Base-by-base conservation (phyloP, 345 rosid species). In the Brassica nigra region DNA sequence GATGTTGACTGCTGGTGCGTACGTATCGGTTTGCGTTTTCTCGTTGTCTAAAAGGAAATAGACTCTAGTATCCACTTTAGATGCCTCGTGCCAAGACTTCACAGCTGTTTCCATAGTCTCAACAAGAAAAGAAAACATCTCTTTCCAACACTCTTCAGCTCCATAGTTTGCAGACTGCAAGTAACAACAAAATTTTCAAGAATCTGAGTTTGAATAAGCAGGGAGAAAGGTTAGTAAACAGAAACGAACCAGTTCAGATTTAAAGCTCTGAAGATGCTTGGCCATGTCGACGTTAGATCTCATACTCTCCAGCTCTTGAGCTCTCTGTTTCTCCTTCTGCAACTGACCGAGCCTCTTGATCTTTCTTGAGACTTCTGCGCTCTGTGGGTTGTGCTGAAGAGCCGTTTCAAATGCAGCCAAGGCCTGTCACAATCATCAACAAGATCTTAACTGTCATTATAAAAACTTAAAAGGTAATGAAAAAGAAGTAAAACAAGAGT, bases 341-440 rank as follows among this genome's bases (percentile, higher is more conserved):
- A 90, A 83, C 72, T 86, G 92, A 28, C 86, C 76, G 71, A 89
- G 77, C 85, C 88, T 90, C 87, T 90, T 93, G 73, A 93, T 90
- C 85, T 91, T 93, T 83, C 90, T 88, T 30, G 88, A 88, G 44
- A 95, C 97, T 85, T 93, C 99, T 65, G 93, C 59, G 82, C 98
- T 95, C 78, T 88, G 92, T 66, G 92, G 89, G 73, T 95, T 91
- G 85, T 73, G 85, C 73, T 90, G 86, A 64, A 91, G 76, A 79
- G 99, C 88, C 70, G 58, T 87, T 82, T 90, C 89, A 52, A 95
- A 95, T n/a, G 94, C 91, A 86, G 81, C 85, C 82, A 90, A 74
- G 14, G 98, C 98, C 99, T 93, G 71, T 64, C 67, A 18, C 42
- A 79, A 68, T 16, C 66, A 74, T 68, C 61, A 80, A 52, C 6